Evolutionary conservation across 75 land plant genomes (phyloP), one percentile per base, ranked within the genome.

Genomic region (Pinus albicaulis): DNA sequence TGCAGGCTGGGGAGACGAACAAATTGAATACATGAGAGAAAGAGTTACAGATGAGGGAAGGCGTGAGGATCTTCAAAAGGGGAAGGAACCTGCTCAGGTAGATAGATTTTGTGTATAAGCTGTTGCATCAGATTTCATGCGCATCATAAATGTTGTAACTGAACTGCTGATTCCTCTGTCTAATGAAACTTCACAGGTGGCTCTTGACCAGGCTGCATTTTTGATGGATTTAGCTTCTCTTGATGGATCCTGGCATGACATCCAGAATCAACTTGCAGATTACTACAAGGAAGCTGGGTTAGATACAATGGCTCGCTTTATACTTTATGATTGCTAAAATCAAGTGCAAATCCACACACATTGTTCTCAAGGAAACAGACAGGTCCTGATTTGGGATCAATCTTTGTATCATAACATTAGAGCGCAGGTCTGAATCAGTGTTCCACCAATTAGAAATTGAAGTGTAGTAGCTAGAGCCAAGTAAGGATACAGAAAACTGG

Each of bases 1-100:
- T 55, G 99, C 99, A 57, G 87, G 92, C 36, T 94, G 98, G 99
- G 98, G 90, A 44, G 99, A 94, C 78, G 99, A 94, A 81, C 96
- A 94, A 78, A 88, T 97, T 62, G 99, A 97, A 78, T 94, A 88
- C 66, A 88, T 94, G 44, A 87, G 84, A 72, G 95, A 94, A 79
- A 89, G 83, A 59, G 85, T 97, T 55, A 78, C 98, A 65, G 93
- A 90, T 75, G 93, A 92, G 74, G 93, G 99, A 12, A 91, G 80
- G 76, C 88, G 80, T 53, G 99, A 89, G 64, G 99, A 97, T 68
- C 78, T 94, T 56, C 79, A 82, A 73, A 97, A 97, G 78, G 98
- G 99, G 76, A 97, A 97, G 77, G 82, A 76, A 62, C 93, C 87
- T 80, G 89, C 81, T 22, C 99, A 96, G 97, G 99, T 96, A 68